A percentile compares a stretch with the other conserved stretches of the same genome.
These are phyloP conservation scores for Prunus mira DNA, from an alignment of 306 rosid genomes.

Conservation along the genomic window DNA sequence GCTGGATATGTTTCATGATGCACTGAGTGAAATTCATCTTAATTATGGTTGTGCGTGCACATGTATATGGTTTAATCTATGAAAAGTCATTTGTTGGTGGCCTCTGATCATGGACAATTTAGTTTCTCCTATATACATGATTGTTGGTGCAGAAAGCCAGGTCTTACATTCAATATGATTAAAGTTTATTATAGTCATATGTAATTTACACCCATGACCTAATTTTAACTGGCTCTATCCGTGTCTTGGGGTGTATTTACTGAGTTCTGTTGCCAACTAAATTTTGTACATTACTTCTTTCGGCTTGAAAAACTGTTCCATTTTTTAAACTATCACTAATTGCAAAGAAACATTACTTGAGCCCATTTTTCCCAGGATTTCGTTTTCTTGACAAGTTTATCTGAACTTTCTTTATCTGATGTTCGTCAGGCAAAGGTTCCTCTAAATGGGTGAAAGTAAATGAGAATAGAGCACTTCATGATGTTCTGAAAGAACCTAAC, in stretches of 20 bases:
- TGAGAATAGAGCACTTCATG: slow-evolving; percentile 50
- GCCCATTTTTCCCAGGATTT: neutral
- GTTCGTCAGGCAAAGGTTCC: slow-evolving; percentile 36
- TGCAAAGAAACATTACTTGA: no score
- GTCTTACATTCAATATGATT: no score
- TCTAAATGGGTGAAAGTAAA: slow-evolving; percentile 77
- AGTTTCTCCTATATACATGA: neutral
- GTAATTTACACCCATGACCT: neutral
- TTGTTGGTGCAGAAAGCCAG: neutral
- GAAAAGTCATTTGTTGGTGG: neutral
- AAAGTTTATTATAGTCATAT: no score
- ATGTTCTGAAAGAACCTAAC: slow-evolving; percentile 54
- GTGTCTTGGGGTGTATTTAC: neutral
- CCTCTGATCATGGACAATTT: neutral
- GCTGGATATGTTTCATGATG: no score
- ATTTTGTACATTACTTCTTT: neutral
- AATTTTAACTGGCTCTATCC: neutral
- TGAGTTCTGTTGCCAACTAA: neutral
- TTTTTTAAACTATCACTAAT: no score
- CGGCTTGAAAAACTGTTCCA: no score
- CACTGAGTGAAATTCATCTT: neutral
- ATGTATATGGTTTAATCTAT: neutral
- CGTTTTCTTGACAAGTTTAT: neutral
- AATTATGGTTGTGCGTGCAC: neutral
- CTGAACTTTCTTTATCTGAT: slow-evolving; percentile 13